Conservation (phyloP, 441 rosid genomes). For the Populus trichocarpa region DNA sequence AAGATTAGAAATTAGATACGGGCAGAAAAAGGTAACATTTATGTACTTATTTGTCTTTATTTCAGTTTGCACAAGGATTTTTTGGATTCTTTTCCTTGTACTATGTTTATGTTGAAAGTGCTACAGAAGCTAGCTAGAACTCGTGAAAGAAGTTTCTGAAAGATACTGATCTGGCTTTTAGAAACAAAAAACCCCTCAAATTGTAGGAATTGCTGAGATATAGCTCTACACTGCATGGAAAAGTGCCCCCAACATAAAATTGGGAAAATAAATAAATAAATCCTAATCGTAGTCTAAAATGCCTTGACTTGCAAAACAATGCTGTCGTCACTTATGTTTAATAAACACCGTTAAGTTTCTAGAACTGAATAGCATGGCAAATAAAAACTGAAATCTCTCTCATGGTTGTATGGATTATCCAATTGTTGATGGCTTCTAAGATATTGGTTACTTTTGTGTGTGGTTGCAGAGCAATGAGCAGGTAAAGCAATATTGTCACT, state of each 20-base stretch:
- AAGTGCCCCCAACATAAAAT: no score
- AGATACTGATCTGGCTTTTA: not conserved
- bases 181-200: not conserved
- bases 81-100: not conserved
- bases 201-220: no score
- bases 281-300: no score
- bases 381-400: not conserved
- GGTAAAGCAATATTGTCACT: constrained; percentile 76
- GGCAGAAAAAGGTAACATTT: constrained; percentile 75
- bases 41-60: not conserved
- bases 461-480: constrained; percentile 71
- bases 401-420: not conserved
- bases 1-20: constrained; percentile 77
- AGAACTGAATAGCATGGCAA: not conserved
- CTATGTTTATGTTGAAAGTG: not conserved
- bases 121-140: not conserved
- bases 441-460: not conserved
- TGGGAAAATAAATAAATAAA: no score
- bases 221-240: not conserved
- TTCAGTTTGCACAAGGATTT: not conserved
- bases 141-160: not conserved
- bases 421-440: not conserved
- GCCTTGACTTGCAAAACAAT: not conserved
- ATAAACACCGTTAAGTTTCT: not conserved
- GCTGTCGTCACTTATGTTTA: not conserved